These are phyloP conservation scores for Trichoderma atroviride DNA, from an alignment of 2,329 filamentous ascomycete species.

Conservation along the genomic window DNA sequence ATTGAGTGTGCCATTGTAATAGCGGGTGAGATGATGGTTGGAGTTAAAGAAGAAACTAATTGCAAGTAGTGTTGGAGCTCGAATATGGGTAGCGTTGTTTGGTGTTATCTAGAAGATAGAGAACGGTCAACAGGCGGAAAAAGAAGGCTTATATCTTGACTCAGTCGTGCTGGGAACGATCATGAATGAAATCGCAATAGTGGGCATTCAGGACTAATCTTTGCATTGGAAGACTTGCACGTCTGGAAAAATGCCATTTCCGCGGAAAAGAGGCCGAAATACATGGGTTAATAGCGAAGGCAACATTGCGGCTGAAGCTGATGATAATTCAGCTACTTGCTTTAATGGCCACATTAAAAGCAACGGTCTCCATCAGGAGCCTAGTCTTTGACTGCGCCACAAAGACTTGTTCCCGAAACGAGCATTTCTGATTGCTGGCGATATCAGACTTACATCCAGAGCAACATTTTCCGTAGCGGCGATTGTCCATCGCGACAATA, in stretches of 20 bases:
- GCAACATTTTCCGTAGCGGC: too few relatives aligned
- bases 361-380: not conserved
- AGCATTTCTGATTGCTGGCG: too few relatives aligned
- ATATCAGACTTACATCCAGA: too few relatives aligned
- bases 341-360: not conserved
- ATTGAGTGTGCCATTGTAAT: slow-evolving; percentile 21
- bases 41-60: not conserved
- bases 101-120: not conserved
- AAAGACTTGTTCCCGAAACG: not conserved
- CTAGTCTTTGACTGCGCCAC: not conserved
- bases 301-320: not conserved
- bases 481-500: too few relatives aligned
- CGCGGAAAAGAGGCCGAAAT: not conserved
- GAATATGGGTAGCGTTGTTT: not conserved
- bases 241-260: not conserved
- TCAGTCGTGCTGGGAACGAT: not conserved
- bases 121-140: not conserved
- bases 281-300: not conserved
- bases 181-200: not conserved
- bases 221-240: not conserved
- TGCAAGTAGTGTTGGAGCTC: not conserved
- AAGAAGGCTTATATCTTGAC: not conserved
- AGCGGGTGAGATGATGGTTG: not conserved
- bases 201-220: not conserved
- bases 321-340: not conserved